Base-by-base conservation (phyloP, 169 alveolate species). In the Hammondia hammondi region DNA sequence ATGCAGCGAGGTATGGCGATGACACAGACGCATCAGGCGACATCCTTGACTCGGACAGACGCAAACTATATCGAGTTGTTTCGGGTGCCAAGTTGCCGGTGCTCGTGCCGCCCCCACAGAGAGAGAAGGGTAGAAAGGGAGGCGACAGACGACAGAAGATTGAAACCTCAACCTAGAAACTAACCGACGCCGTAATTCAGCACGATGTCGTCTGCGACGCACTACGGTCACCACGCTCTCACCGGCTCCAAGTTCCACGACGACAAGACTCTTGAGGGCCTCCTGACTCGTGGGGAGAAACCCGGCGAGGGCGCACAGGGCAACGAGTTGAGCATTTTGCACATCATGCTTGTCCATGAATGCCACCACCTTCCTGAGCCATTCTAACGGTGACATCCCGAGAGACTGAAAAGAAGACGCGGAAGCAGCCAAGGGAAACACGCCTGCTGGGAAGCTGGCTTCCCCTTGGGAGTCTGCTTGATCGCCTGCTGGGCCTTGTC, bases 171-270 rank as follows among this genome's bases (percentile, higher is more conserved):
- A 52, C 19, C 61, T 52, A 52, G 61, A 52, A 14, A 52, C 61
- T 52, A 52, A 7, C 12, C 24, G 10, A 14, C 3, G 10, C 61
- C 19, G 0, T 52, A 52, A 10, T 52, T 52, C 61, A 52, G 61
- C 19, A 14, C 61, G 61, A 3, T 10, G 61, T 7, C 61, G 12
- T 52, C 0, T 14, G 24, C 61, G 61, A 52, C 19, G 61, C 61
- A 52, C 3, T 14, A 14, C 61, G 61, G 19, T 52, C 1, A 6
- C 24, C 77, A 21, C 27, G 32, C 77, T 67, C 77, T 67, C 32
- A 87, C 95, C 95, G n/a, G 95, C 95, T 43, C 95, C 95, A 57
- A 93, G 91, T n/a, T 93, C 95, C 37, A 93, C 91, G 29, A 87
- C 81, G n/a, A 93, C 91, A 21, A 91, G 90, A 27, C 85, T 45